Conservation (phyloP, 345 rosid species). For the Odontarrhena argentea region DNA sequence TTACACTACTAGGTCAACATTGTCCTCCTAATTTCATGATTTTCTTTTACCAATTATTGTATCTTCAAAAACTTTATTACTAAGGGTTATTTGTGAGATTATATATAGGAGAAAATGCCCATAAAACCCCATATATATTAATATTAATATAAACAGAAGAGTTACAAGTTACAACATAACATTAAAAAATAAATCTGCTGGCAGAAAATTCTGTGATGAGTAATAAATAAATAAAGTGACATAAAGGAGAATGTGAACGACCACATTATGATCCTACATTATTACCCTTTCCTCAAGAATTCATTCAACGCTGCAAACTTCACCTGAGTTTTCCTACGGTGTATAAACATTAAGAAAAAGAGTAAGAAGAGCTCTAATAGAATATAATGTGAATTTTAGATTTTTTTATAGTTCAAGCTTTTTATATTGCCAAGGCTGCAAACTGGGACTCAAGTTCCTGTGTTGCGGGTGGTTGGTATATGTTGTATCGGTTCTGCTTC, state of each 20-base stretch:
- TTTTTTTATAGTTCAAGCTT: background rate
- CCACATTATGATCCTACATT: constrained; percentile 15
- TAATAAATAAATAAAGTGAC: constrained; percentile 13
- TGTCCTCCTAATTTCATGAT: too few relatives aligned
- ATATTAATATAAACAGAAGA: too few relatives aligned
- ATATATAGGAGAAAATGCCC: too few relatives aligned
- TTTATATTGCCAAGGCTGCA: constrained; percentile 46
- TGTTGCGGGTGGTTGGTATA: constrained; percentile 18
- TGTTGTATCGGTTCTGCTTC: constrained; percentile 31
- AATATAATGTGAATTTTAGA: background rate
- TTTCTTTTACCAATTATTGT: too few relatives aligned
- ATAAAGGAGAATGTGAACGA: constrained; percentile 1
- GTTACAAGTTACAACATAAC: constrained; percentile 17
- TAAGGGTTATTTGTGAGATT: too few relatives aligned
- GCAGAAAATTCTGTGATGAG: background rate
- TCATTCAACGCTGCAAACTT: constrained; percentile 10
- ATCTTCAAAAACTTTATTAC: too few relatives aligned
- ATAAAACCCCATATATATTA: too few relatives aligned
- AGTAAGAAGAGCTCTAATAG: background rate
- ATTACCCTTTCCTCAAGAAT: background rate
- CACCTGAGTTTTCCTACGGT: constrained; percentile 4
- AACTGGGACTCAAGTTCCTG: constrained; percentile 39
- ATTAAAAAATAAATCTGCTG: constrained; percentile 10
- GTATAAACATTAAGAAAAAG: constrained; percentile 23
- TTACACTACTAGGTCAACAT: too few relatives aligned